Base-by-base conservation (phyloP, 2,329 filamentous ascomycete genomes). In the Colletotrichum tamarilloi region DNA sequence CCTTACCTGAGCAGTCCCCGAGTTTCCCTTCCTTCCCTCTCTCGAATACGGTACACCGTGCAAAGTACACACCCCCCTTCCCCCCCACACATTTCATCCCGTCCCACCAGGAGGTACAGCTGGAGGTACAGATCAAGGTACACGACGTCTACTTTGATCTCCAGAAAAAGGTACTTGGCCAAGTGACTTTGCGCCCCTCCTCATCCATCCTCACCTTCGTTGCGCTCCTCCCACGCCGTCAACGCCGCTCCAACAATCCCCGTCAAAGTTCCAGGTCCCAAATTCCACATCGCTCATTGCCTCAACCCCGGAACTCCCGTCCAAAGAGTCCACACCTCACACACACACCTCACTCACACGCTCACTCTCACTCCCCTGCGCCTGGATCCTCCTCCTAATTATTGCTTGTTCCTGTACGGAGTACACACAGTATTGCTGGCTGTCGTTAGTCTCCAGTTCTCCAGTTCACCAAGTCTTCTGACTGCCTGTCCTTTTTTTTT, bases 261-360 rank as follows among this genome's bases (percentile, higher is more conserved):
- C 9, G 28, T 62, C 52, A 63, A 62, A 63, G 60, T 63, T 26
- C 32, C n/a, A 38, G 46, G 19, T 32, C 35, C 30, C 56, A 28
- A 35, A 38, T 46, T 28, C 66, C 66, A 42, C 46, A 53, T 22
- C 42, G 42, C 57, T 68, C 66, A 62, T 42, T 72, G 42, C 53
- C 70, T 68, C 64, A 72, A 72, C 69, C 69, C 69, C 69, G 65
- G 65, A 72, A 72, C 69, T 53, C 59, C 65, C 69, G 64, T 68
- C 30, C 16, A 38, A 28, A 49, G 12, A 49, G 19, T 42, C 38
- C 16, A 42, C 38, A 42, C 38, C 38, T 42, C 38, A 42, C 35
- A 42, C 38, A 42, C 38, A 42, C 38, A 42, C 38, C 35, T 42
- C 35, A 42, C 35, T 42, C 38, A 16, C 14, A 35, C 32, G 32